Evolutionary conservation across 441 rosid species (phyloP).

Genomic region (Erodium chrysanthum): DNA sequence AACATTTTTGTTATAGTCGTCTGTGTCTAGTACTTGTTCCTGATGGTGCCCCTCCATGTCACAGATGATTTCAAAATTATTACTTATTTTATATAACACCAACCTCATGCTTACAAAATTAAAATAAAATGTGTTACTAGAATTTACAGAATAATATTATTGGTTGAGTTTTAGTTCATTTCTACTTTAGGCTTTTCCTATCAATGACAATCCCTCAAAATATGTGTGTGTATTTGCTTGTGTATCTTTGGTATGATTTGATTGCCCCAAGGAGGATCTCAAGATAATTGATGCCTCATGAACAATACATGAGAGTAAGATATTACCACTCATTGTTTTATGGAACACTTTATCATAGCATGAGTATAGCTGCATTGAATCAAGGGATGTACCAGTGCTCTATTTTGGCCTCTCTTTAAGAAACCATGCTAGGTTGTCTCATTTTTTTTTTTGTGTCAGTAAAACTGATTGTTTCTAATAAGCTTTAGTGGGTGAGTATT

Average conservation of each 20-base stretch:
- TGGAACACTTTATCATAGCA: background rate
- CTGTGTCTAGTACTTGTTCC: background rate
- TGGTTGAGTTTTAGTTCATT: too few relatives aligned
- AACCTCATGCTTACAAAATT: background rate
- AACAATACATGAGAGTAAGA: slow-evolving; percentile 2
- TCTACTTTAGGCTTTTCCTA: too few relatives aligned
- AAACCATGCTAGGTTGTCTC: background rate
- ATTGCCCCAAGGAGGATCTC: background rate
- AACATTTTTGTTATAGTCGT: slow-evolving; percentile 1
- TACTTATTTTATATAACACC: background rate
- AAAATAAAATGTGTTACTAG: too few relatives aligned
- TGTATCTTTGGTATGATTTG: background rate
- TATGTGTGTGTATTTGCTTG: background rate
- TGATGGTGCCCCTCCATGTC: background rate
- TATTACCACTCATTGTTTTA: background rate
- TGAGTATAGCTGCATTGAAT: background rate
- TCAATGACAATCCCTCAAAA: too few relatives aligned
- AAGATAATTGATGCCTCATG: background rate
- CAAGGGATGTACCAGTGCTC: background rate
- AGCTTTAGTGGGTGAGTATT: background rate
- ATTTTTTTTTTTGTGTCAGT: background rate
- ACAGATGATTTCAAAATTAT: background rate
- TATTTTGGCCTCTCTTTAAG: background rate
- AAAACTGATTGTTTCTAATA: background rate
- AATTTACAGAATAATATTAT: too few relatives aligned